Evolutionary conservation across 2,329 filamentous ascomycete genomes (phyloP).

Genomic region (Colletotrichum sojae): DNA sequence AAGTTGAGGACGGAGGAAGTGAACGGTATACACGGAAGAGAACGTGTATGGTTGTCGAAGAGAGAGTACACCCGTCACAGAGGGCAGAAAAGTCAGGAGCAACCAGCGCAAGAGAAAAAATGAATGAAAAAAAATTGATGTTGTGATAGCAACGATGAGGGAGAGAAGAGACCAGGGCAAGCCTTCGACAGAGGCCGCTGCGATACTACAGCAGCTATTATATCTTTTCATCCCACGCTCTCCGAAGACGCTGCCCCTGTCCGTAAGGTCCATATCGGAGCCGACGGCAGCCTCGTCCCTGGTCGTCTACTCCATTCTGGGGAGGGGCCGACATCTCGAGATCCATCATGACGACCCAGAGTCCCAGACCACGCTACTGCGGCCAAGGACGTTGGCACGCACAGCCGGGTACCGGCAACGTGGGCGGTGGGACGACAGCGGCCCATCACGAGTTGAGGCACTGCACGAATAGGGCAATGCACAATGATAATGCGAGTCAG

Average conservation of each 20-base stretch:
- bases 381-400: constrained; percentile 18
- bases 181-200: neutral
- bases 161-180: neutral
- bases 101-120: constrained; percentile 37
- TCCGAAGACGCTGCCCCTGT: neutral
- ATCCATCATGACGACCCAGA: constrained; percentile 8
- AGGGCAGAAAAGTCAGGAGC: constrained; percentile 28
- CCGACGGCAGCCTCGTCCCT: constrained; percentile 5
- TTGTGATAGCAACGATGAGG: neutral
- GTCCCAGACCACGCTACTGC: neutral
- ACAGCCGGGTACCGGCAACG: constrained; percentile 21
- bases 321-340: constrained; percentile 12
- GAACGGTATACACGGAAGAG: constrained; percentile 34
- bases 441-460: neutral
- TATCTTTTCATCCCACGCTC: constrained; percentile 11
- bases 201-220: constrained; percentile 6
- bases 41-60: constrained; percentile 11
- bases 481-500: constrained; percentile 15
- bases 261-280: constrained; percentile 14
- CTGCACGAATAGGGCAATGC: neutral
- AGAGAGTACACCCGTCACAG: constrained; percentile 40
- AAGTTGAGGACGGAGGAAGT: constrained; percentile 1
- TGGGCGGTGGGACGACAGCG: constrained; percentile 7
- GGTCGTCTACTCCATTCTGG: neutral
- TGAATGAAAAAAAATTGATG: constrained; percentile 3